Evolutionary conservation across 2,329 filamentous ascomycete genomes (phyloP).

Genomic region (Neospermospora avenae): DNA sequence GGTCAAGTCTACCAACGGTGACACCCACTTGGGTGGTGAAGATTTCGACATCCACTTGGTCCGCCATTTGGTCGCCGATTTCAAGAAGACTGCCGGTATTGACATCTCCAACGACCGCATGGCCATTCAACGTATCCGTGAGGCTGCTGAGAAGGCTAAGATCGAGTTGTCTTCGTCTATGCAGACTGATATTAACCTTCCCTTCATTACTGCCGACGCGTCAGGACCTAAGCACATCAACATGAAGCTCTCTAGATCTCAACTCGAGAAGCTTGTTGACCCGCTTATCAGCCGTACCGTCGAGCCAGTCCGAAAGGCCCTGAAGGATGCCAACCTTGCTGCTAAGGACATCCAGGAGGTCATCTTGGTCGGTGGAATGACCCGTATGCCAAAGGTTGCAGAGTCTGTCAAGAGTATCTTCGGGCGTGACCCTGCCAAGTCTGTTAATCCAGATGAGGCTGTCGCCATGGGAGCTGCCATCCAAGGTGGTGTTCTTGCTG

Average conservation of each 20-base stretch:
- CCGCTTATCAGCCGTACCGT: conserved; percentile 83
- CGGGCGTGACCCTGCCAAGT: conserved; percentile 94
- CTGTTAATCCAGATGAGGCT: conserved; percentile 97
- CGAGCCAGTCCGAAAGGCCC: conserved; percentile 91
- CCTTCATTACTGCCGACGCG: conserved; percentile 95
- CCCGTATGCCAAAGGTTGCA: conserved; percentile 96
- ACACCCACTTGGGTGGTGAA: conserved; percentile 96
- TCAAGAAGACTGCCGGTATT: conserved; percentile 93
- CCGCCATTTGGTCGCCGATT: conserved; percentile 87
- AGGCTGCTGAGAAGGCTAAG: conserved; percentile 99
- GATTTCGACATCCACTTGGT: conserved; percentile 96
- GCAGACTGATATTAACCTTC: conserved; percentile 96
- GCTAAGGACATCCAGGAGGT: conserved; percentile 96
- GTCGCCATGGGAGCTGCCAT: conserved; percentile 97
- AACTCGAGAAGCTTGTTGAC: conserved; percentile 91
- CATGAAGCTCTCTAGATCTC: conserved; percentile 84
- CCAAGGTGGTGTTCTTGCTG: conserved; percentile 92
- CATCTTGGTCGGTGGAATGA: conserved; percentile 98
- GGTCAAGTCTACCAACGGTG: conserved; percentile 98
- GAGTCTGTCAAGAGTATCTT: conserved; percentile 97
- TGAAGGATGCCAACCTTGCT: conserved; percentile 90
- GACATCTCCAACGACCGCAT: conserved; percentile 91
- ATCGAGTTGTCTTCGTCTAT: conserved; percentile 94
- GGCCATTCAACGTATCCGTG: conserved; percentile 98
- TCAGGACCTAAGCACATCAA: conserved; percentile 99